A percentile compares a stretch with the other conserved stretches of the same genome.
phyloP scores from a whole-genome alignment of 352 stramenopile species.

The Globisporangium carolinianum region DNA sequence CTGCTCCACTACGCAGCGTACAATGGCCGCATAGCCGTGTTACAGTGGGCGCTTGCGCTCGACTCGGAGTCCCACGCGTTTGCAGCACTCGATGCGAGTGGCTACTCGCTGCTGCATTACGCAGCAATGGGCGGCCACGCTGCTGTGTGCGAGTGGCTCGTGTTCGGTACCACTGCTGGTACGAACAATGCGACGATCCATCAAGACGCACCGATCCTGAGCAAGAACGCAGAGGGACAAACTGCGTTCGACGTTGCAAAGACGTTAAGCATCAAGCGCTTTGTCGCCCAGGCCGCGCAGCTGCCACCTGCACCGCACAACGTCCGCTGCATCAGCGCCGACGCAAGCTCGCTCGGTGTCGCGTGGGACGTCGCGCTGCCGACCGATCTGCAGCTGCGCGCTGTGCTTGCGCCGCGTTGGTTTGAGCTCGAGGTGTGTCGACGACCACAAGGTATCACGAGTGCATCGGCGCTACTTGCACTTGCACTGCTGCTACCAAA shows the following conservation, averaged over 20 bases:
- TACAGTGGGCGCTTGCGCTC: conserved; percentile 38
- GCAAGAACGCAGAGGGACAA: conserved; percentile 34
- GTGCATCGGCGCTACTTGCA: conserved; percentile 35
- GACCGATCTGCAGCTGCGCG: conserved; percentile 20
- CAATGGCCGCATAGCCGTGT: conserved; percentile 38
- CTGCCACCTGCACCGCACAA: conserved; percentile 22
- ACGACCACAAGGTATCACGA: conserved; percentile 36
- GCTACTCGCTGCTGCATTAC: conserved; percentile 62
- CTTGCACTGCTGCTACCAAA: conserved; percentile 44
- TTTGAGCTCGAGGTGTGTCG: conserved; percentile 61
- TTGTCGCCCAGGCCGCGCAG: conserved; percentile 32
- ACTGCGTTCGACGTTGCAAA: conserved; percentile 38
- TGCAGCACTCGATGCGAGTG: conserved; percentile 36
- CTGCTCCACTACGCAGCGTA: conserved; percentile 67
- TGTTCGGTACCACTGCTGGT: conserved; percentile 17
- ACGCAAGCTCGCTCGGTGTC: conserved; percentile 45
- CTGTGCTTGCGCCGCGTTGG: conserved; percentile 34
- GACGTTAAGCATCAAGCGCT: conserved; percentile 25
- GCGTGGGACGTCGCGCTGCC: conserved; percentile 40
- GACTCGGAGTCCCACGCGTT: conserved; percentile 15
- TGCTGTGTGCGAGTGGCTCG: conserved; percentile 53
- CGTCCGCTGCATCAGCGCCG: conserved; percentile 41
- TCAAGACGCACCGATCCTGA: conserved; percentile 33
- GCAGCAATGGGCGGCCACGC: conserved; percentile 51
- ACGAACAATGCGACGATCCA: conserved; percentile 16